phyloP scores from a whole-genome alignment of 2,329 filamentous ascomycete species.

The Plenodomus lindquistii region DNA sequence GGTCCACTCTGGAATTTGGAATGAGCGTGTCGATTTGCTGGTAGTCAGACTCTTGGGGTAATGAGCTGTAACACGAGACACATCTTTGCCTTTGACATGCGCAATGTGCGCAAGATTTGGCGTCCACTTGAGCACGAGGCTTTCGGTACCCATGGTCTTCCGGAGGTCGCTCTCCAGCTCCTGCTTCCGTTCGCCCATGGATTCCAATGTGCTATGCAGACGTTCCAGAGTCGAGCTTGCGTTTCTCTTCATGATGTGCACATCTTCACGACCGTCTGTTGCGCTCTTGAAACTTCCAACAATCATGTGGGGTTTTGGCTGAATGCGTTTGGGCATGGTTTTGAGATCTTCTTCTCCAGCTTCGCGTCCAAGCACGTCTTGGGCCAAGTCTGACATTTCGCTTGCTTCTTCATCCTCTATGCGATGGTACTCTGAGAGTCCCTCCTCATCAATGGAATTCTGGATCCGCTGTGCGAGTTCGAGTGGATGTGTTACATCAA shows the following conservation, averaged over 20 bases:
- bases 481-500: conserved; percentile 68
- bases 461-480: conserved; percentile 73
- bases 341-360: conserved; percentile 65
- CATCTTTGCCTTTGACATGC: conserved; percentile 83
- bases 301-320: conserved; percentile 40
- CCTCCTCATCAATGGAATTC: conserved; percentile 88
- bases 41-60: conserved; percentile 66
- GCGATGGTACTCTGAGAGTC: conserved; percentile 77
- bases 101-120: conserved; percentile 87
- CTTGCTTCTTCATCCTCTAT: conserved; percentile 72
- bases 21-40: conserved; percentile 81
- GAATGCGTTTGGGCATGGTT: conserved; percentile 41
- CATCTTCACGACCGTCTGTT: conserved; percentile 51
- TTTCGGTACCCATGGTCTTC: conserved; percentile 53
- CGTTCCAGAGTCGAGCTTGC: conserved; percentile 68
- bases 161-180: conserved; percentile 65
- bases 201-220: conserved; percentile 70
- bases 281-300: conserved; percentile 37
- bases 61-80: conserved; percentile 37
- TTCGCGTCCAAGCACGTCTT: conserved; percentile 66
- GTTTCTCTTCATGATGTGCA: conserved; percentile 65
- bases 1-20: conserved; percentile 85
- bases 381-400: conserved; percentile 72
- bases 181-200: conserved; percentile 63
- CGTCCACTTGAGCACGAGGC: conserved; percentile 81